Base-by-base conservation (phyloP, 305 asterid genomes). In the Solanum hybrid region DNA sequence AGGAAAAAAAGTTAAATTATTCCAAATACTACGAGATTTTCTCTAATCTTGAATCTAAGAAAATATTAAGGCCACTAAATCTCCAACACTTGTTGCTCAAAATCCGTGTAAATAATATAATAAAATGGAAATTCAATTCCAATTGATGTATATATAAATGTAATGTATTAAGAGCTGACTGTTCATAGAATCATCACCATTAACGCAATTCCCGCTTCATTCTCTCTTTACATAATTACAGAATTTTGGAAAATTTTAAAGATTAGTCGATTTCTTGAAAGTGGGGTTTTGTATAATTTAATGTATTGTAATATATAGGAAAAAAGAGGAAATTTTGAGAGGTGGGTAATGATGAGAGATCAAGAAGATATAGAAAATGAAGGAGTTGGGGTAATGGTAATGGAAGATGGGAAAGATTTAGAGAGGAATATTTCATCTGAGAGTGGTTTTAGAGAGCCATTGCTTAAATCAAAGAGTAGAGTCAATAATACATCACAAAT, bases 401-500 rank as follows among this genome's bases (percentile, higher is more conserved):
- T 66, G 86, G 87, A 88, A 40, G 45, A 34, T 12, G 64, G 76
- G 19, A 81, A 60, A 34, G 90, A 78, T 66, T 45, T 80, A 85
- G 86, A 37, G 77, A 81, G 85, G 66, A 78, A 56, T 45, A 27
- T 31, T 36, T 78, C 66, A 14, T 78, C 69, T 10, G 60, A 29
- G 19, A 37, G 22, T 36, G 85, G 85, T 78, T 78, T 36, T 3
- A 91, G 96, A 40, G 95, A 94, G 93, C 99, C 98, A 29, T 89
- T 97, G 91, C 66, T 96, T 92, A 34, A 69, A 34, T 90, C 85
- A 71, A 94, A 71, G 91, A 88, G 91, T 90, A 94, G 98, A 91
- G 88, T 94, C 88, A 97, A 97, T 90, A 93, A 91, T 37, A 95
- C 97, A 80, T 97, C 99, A 85, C 99, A 97, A 95, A 93, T 97